These are phyloP conservation scores for Luffa acutangula DNA, from an alignment of 306 rosid species.

Conservation along the genomic window DNA sequence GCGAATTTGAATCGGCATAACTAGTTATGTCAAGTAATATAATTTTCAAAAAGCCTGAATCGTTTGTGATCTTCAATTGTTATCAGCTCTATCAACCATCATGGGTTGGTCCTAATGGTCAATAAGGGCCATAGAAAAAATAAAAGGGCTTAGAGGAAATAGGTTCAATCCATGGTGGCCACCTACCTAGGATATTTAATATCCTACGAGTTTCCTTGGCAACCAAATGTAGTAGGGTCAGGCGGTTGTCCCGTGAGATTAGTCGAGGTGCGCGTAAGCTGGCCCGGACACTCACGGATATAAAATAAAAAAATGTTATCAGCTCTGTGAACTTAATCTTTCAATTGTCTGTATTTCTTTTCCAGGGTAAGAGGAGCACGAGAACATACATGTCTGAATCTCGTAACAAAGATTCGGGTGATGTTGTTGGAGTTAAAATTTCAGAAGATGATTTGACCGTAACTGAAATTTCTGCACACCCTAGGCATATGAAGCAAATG, in stretches of 20 bases:
- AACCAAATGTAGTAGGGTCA: too few species aligned
- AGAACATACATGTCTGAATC: constrained; percentile 67
- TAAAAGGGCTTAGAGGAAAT: too few species aligned
- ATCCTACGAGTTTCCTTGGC: too few species aligned
- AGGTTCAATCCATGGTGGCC: too few species aligned
- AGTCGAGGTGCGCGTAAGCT: too few species aligned
- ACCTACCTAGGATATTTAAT: too few species aligned
- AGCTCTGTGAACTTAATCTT: background rate
- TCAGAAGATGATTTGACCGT: constrained; percentile 34
- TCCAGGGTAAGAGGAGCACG: constrained; percentile 59
- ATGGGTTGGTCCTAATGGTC: too few species aligned
- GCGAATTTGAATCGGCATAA: background rate
- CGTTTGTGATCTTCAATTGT: background rate
- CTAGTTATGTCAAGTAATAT: background rate
- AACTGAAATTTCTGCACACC: constrained; percentile 62
- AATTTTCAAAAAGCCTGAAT: background rate
- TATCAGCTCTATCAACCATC: constrained; percentile 1
- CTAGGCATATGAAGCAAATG: constrained; percentile 79
- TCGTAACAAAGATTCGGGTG: constrained; percentile 30
- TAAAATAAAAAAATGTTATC: too few species aligned
- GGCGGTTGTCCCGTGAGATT: too few species aligned
- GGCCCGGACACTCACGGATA: too few species aligned
- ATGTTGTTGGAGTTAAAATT: constrained; percentile 34
- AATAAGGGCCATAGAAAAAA: too few species aligned
- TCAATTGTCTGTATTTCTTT: constrained; percentile 12